These are phyloP conservation scores for Syzygium syzygioides DNA, from an alignment of 441 rosid species.

Conservation along the genomic window DNA sequence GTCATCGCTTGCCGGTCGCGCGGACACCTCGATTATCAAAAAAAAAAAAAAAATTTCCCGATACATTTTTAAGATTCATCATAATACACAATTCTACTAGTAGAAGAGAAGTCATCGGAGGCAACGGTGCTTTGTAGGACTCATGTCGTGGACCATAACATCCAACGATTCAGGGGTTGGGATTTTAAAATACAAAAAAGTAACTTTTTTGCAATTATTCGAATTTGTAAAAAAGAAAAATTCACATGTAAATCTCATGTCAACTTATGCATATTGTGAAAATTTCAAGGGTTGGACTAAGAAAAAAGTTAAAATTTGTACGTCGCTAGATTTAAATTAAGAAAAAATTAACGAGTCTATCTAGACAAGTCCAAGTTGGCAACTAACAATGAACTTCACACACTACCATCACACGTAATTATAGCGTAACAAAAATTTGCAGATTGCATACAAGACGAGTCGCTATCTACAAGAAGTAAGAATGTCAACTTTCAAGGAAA, in stretches of 20 bases:
- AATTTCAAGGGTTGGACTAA: neutral
- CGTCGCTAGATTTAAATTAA: neutral
- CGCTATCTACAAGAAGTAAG: neutral
- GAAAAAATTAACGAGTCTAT: neutral
- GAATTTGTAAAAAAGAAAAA: neutral
- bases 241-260: neutral
- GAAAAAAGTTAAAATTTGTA: neutral
- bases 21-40: too few relatives aligned
- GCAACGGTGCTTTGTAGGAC: too few relatives aligned
- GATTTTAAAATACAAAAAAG: neutral
- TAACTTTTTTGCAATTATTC: neutral
- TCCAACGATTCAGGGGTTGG: neutral
- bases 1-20: too few relatives aligned
- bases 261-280: neutral
- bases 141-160: too few relatives aligned
- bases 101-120: too few relatives aligned
- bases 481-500: neutral
- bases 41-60: too few relatives aligned
- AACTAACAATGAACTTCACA: neutral
- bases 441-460: neutral
- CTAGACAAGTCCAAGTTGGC: neutral
- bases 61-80: neutral
- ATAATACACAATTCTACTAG: too few relatives aligned
- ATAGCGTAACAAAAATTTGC: neutral
- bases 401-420: neutral